phyloP scores from a whole-genome alignment of 1,284 basidiomycete genomes.

The Apiotrichum domesticum region DNA sequence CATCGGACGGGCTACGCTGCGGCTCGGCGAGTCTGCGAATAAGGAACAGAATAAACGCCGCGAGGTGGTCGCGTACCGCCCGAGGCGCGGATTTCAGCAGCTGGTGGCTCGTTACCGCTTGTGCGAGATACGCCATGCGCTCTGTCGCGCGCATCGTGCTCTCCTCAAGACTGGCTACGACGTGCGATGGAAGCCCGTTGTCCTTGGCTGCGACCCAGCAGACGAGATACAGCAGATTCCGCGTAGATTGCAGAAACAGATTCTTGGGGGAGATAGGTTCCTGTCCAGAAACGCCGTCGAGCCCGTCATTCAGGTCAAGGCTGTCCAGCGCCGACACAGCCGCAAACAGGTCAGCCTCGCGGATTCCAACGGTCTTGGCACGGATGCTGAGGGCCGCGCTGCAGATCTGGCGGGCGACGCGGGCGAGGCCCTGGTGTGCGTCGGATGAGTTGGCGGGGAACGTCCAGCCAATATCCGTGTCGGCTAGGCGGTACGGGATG shows the following conservation, averaged over 20 bases:
- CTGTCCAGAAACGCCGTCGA: not conserved
- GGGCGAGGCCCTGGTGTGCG: not conserved
- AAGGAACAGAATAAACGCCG: not conserved
- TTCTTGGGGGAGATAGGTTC: not conserved
- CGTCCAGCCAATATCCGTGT: not conserved
- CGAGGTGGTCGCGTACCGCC: constrained; percentile 1
- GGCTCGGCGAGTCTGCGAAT: not conserved
- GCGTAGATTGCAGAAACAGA: not conserved
- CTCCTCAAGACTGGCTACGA: not conserved
- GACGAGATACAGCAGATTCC: constrained; percentile 2
- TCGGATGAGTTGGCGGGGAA: not conserved
- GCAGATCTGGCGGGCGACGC: not conserved
- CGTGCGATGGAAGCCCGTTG: not conserved
- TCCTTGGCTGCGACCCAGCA: not conserved
- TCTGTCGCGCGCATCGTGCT: not conserved
- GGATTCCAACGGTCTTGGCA: not conserved
- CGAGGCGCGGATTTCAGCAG: not conserved
- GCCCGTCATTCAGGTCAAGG: not conserved
- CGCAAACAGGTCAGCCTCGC: not conserved
- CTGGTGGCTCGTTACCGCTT: not conserved
- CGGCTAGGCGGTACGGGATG: not conserved
- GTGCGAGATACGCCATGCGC: not conserved
- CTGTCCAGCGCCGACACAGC: not conserved
- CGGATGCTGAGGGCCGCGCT: not conserved
- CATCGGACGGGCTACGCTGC: not conserved